Evolutionary conservation across 345 rosid species (phyloP), one percentile per base, ranked within the genome.

Genomic region (Populus nigra): DNA sequence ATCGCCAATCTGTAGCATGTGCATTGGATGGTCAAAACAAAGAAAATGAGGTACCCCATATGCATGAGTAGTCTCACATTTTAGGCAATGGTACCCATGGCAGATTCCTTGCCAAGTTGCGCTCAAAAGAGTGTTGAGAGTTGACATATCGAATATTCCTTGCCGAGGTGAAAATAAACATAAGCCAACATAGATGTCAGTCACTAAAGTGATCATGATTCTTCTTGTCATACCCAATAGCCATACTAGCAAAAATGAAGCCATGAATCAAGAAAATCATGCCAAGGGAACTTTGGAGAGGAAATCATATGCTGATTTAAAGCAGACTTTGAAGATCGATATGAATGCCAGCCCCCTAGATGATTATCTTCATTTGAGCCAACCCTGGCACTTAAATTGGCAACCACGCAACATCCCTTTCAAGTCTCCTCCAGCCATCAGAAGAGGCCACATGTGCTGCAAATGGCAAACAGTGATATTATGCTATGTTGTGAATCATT

Each of bases 381-480:
- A 33, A 93, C 97, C 69, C 98, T 85, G 10, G 99, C 97, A 83
- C 99, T 93, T 82, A 95, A 49, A 85, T 88, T 95, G 78, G 97
- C 99, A 43, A 93, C 90, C 78, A 93, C 96, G 99, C 92, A 67
- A 89, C 90, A 77, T 89, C 93, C 83, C 91, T 88, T 36, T 87
- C 85, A 8, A 80, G 53, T 92, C 94, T 76, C 94, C 94, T 62
- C 97, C 99, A 71, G 86, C 91, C 78, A 89, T 93, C 66, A 95
- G 89, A 79, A 95, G 96, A 70, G 98, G 97, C 97, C 97, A 93
- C 97, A 91, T 90, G 76, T 93, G 97, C 99, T 95, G 89, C 75
- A 84, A 77, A 55, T n/a, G 43, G 79, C n/a, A 84, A 74, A 78
- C 36, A 61, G 3, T 11, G 74, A 17, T 35, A 69, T 35, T 20